A percentile compares a stretch with the other conserved stretches of the same genome.
Conservation (phyloP, 164 flowering plant species). For the Amborella trichopoda region DNA sequence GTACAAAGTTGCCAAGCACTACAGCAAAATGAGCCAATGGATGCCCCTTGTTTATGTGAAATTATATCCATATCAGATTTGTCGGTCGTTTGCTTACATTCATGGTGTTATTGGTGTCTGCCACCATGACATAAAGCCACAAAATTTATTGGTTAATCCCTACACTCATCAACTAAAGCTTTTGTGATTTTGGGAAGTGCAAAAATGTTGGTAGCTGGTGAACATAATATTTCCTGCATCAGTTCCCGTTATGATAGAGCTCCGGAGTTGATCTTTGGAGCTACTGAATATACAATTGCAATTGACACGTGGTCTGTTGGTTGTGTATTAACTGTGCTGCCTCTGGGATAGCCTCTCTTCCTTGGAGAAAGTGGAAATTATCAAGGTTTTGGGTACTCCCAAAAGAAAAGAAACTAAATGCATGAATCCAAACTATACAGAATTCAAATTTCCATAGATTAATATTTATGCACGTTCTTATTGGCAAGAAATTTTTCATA, state of each 20-base stretch:
- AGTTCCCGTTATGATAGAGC: slow-evolving; percentile 5
- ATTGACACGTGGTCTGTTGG: slow-evolving; percentile 6
- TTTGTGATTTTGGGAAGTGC: slow-evolving; percentile 1
- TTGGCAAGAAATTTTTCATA: too few species aligned
- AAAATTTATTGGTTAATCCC: slow-evolving; percentile 1
- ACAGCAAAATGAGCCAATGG: slow-evolving; percentile 42
- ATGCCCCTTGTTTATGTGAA: slow-evolving; percentile 57
- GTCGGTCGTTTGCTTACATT: background rate
- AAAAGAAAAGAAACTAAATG: background rate
- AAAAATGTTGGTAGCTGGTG: slow-evolving; percentile 2
- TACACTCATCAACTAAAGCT: background rate
- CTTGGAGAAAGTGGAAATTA: background rate
- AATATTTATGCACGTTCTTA: background rate
- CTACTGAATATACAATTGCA: slow-evolving; percentile 1
- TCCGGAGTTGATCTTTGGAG: slow-evolving; percentile 2
- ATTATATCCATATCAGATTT: slow-evolving; percentile 51
- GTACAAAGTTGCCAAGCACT: slow-evolving; percentile 46
- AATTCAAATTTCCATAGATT: slow-evolving; percentile 1
- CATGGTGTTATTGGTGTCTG: slow-evolving; percentile 1
- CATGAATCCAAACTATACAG: slow-evolving; percentile 1
- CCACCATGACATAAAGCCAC: background rate
- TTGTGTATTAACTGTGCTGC: slow-evolving; percentile 3
- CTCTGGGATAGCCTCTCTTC: slow-evolving; percentile 1
- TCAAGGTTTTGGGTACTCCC: background rate
- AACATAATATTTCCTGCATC: slow-evolving; percentile 4